Base-by-base conservation (phyloP, 768 basidiomycete genomes). In the Paxillus ammoniavirescens region DNA sequence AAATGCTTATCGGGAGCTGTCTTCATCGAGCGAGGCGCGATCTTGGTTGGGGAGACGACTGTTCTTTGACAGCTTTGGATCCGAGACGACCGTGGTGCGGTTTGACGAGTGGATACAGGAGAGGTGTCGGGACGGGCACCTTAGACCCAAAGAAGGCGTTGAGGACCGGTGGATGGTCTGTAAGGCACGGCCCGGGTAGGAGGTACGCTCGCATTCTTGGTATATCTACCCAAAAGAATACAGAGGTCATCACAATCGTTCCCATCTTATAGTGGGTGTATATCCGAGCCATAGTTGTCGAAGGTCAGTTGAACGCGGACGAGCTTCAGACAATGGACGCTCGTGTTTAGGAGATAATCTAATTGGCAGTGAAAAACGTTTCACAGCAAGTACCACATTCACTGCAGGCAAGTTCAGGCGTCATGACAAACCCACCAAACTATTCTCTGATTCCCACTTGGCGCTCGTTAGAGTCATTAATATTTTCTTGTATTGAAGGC, bases 81-180 rank as follows among this genome's bases (percentile, higher is more conserved):
- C 68, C 2, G 63, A 63, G n/a, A 50, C 62, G 14, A 61, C 51
- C 5, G 63, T 59, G 35, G 56, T 72, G 23, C 59, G 58, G n/a
- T 65, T 77, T 9, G 78, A 83, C 31, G 63, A 72, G n/a, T 89
- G 87, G 86, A 61, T 88, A 21, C 70, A 72, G 51, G 66, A 69
- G 23, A 74, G 75, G 53, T 64, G 66, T 37, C 52, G 46, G 13
- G 62, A 71, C 15, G 83, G 81, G 4, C 77, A 83, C 30, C 73
- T 85, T 21, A 72, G 76, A 53, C 70, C 66, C 54, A 89, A 82
- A 67, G 85, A 86, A 50, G 85, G 80, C 5, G 60, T 68, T 5
- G 76, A 78, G 48, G 82, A 79, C 0, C 75, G 75, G 61, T 90
- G 87, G 87, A 75, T 81, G 14, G 68, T 89, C 31, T 81, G 77